Evolutionary conservation across 2,329 filamentous ascomycete genomes (phyloP), one percentile per base, ranked within the genome.

Genomic region (Blastomyces gilchristii): DNA sequence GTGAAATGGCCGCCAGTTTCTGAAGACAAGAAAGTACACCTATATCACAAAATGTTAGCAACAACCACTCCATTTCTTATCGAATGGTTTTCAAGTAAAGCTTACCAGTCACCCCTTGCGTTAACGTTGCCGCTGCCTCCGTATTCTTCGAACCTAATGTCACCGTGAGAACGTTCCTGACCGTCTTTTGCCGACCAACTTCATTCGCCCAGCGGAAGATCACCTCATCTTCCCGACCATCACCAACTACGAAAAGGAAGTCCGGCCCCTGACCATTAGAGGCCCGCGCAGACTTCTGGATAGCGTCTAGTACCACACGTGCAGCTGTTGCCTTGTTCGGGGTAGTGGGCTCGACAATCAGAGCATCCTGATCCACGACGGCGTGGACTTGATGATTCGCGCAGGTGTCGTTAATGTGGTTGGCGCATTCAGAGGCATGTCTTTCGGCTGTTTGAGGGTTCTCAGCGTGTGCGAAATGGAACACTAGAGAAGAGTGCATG

Each of bases 171-270:
- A 94, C 89, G 62, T 90, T 82, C 59, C 85, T 77, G 53, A 91
- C 81, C 2, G 78, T 77, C 22, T 82, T 81, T 9, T 82, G 77
- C 2, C 82, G 80, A 28, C 81, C 81, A 12, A 96, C 78, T 58
- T 85, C 81, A 76, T 97, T 96, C 22, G 93, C 94, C 93, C 94
- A 97, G 66, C 87, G 87, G 78, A 96, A 97, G 25, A 96, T 88
- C 69, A 90, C 88, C 72, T 97, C 93, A 68, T 97, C 94, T 69
- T 97, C 93, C 41, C 93, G 87, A 52, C 92, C 91, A 71, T 97
- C 92, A 47, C 93, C 93, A 43, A 92, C 85, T 7, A 96, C 89
- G 78, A 97, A 85, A 63, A 97, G 76, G 74, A 97, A 97, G 72
- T 97, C 91, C 0, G 91, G 83, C 0, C 81, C 73, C 18, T 66